Percentiles rank a stretch among this genome's conserved stretches.
Evolutionary conservation across 2,329 filamentous ascomycete species (phyloP).

Genomic region (Pyricularia grisea): DNA sequence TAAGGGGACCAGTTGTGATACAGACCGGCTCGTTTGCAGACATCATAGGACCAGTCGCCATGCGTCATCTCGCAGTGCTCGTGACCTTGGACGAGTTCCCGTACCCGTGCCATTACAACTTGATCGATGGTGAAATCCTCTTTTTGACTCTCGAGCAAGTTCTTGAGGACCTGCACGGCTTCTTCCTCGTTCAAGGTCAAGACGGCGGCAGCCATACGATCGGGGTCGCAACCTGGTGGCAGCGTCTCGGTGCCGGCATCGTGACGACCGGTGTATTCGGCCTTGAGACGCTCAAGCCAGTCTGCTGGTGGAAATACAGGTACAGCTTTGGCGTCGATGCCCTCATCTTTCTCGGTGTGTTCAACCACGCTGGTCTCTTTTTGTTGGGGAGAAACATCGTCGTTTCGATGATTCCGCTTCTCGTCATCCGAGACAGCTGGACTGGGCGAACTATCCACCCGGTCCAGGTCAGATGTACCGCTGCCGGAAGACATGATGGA

Average conservation of each 20-base stretch:
- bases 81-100: slow-evolving; percentile 14
- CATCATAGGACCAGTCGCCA: slow-evolving; percentile 18
- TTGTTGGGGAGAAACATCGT: neutral
- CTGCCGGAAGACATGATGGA: neutral
- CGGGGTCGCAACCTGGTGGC: slow-evolving; percentile 1
- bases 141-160: slow-evolving; percentile 13
- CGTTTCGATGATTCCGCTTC: neutral
- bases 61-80: slow-evolving; percentile 17
- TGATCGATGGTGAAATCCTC: slow-evolving; percentile 19
- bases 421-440: neutral
- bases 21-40: slow-evolving; percentile 14
- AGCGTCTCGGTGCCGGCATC: slow-evolving; percentile 1
- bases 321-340: neutral
- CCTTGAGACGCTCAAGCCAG: slow-evolving; percentile 4
- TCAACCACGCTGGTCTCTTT: neutral
- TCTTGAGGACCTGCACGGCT: slow-evolving; percentile 4
- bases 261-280: slow-evolving; percentile 3
- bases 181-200: neutral
- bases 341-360: neutral
- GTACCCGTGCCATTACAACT: slow-evolving; percentile 12
- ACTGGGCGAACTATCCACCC: neutral
- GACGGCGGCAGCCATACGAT: neutral
- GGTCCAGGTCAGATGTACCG: neutral
- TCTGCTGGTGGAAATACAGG: slow-evolving; percentile 1
- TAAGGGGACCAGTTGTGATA: slow-evolving; percentile 27